phyloP scores from a whole-genome alignment of 2,329 filamentous ascomycete species.

The Trichoderma sp. region DNA sequence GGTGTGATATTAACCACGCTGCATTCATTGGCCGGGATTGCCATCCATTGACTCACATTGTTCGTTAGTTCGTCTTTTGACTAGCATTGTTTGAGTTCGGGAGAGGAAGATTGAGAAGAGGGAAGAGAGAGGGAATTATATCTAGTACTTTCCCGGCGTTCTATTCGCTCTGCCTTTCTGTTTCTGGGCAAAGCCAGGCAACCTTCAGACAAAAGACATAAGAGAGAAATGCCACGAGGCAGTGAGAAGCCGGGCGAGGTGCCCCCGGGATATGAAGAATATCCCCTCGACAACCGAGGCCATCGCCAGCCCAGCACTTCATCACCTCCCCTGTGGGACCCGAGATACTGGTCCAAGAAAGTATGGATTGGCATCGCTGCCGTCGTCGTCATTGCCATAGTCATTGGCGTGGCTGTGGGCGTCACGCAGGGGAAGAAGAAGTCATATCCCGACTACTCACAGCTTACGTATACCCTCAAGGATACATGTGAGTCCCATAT shows the following conservation, averaged over 20 bases:
- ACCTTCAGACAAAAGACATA: not conserved
- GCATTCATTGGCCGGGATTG: slow-evolving; percentile 11
- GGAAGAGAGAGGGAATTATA: not conserved
- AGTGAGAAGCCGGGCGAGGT: slow-evolving; percentile 34
- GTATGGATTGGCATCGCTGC: slow-evolving; percentile 47
- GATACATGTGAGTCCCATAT: slow-evolving; percentile 52
- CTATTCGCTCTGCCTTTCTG: not conserved
- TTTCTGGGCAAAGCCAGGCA: not conserved
- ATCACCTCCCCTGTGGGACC: slow-evolving; percentile 48
- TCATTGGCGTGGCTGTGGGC: slow-evolving; percentile 52
- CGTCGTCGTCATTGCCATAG: slow-evolving; percentile 41
- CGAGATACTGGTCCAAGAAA: slow-evolving; percentile 56
- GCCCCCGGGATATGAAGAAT: slow-evolving; percentile 37
- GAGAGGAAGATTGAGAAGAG: not conserved
- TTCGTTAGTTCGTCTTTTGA: not conserved
- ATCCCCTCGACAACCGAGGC: slow-evolving; percentile 33
- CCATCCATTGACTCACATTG: not conserved
- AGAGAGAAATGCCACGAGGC: not conserved
- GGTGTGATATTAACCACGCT: slow-evolving; percentile 10
- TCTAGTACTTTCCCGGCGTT: not conserved
- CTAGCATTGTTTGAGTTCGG: not conserved
- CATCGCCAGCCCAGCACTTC: slow-evolving; percentile 34
- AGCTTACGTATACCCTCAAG: slow-evolving; percentile 50
- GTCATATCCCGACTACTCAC: slow-evolving; percentile 53
- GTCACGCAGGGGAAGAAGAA: slow-evolving; percentile 46